phyloP scores from a whole-genome alignment of 495 filamentous ascomycete species.

The Sordaria brevicollis region DNA sequence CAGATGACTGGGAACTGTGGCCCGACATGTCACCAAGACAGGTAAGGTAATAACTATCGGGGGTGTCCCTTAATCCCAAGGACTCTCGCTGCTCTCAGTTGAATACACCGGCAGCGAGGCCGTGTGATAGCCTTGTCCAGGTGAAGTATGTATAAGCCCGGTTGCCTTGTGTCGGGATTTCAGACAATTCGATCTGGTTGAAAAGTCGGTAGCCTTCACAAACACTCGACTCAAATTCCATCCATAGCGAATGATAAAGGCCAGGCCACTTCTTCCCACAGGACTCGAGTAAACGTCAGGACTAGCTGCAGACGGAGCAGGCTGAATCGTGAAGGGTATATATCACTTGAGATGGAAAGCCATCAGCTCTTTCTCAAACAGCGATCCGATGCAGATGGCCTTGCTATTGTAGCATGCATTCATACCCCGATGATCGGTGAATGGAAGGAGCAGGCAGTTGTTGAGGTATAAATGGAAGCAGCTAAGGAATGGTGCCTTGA shows the following conservation, averaged over 20 bases:
- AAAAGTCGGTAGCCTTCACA: not conserved
- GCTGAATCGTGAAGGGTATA: not conserved
- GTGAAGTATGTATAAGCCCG: not conserved
- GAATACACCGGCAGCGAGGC: not conserved
- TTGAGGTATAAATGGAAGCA: not conserved
- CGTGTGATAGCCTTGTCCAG: not conserved
- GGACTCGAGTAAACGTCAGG: not conserved
- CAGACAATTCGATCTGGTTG: not conserved
- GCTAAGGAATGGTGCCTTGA: not conserved
- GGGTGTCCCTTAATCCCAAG: not conserved
- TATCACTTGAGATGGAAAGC: not conserved
- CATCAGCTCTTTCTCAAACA: not conserved
- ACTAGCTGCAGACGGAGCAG: not conserved
- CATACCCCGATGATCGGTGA: not conserved
- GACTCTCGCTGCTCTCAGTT: too few relatives aligned
- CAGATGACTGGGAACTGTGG: not conserved
- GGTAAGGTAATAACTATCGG: not conserved
- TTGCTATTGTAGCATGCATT: not conserved
- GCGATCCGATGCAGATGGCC: not conserved
- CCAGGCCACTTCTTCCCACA: not conserved
- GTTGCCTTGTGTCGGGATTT: not conserved
- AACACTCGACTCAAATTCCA: not conserved
- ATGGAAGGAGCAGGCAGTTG: not conserved
- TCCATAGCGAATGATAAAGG: not conserved
- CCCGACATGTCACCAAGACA: not conserved